phyloP scores from a whole-genome alignment of 1,284 basidiomycete genomes.

The Cutaneotrichosporon arboriforme region DNA sequence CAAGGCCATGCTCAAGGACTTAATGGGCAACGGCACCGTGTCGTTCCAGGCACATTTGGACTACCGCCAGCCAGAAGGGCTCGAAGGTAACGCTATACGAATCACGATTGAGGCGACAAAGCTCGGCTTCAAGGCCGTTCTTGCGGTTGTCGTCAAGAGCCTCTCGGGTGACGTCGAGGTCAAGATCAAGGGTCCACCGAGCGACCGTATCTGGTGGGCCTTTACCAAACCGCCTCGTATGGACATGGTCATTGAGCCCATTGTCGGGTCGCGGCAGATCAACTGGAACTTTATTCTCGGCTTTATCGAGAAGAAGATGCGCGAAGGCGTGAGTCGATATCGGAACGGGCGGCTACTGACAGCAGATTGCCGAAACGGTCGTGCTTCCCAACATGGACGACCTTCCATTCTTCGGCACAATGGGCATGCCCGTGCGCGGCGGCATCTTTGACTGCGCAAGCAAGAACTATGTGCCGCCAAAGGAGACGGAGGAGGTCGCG shows the following conservation, averaged over 20 bases:
- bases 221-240: slow-evolving; percentile 90
- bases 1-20: slow-evolving; percentile 95
- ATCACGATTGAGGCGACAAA: slow-evolving; percentile 79
- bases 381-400: slow-evolving; percentile 98
- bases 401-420: slow-evolving; percentile 87
- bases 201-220: slow-evolving; percentile 94
- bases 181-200: slow-evolving; percentile 91
- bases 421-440: slow-evolving; percentile 62
- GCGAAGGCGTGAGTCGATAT: slow-evolving; percentile 68
- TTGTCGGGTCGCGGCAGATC: slow-evolving; percentile 69
- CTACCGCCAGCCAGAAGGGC: slow-evolving; percentile 50
- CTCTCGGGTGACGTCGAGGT: slow-evolving; percentile 86
- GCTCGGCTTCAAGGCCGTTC: slow-evolving; percentile 79
- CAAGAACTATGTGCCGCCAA: slow-evolving; percentile 12
- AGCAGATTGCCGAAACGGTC: slow-evolving; percentile 83
- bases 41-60: slow-evolving; percentile 77
- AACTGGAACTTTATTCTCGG: slow-evolving; percentile 67
- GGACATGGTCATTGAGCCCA: slow-evolving; percentile 82
- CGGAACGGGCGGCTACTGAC: not conserved
- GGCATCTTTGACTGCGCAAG: slow-evolving; percentile 82
- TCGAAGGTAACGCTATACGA: slow-evolving; percentile 68
- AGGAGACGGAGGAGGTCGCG: not conserved
- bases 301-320: slow-evolving; percentile 80
- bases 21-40: slow-evolving; percentile 86
- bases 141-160: slow-evolving; percentile 76